Evolutionary conservation across 1,284 basidiomycete genomes (phyloP), one percentile per base, ranked within the genome.

Genomic region (Mycena citricolor): DNA sequence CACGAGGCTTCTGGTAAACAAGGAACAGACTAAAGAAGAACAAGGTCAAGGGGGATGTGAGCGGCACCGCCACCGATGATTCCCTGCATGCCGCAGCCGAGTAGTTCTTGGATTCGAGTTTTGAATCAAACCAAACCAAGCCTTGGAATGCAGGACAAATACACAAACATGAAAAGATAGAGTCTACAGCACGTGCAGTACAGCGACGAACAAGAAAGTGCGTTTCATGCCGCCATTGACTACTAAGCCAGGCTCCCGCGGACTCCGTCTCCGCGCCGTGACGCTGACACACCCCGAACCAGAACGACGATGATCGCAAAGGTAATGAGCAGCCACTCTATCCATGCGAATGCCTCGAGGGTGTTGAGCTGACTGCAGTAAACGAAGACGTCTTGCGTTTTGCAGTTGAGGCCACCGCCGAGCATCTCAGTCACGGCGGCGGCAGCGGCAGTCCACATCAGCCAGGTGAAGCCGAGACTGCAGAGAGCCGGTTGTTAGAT

Each of bases 311-410:
- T 56, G 28, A 83, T 61, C 0, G 72, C 62, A 44, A 83, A 61
- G 1, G 80, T 81, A 13, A 76, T 60, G 26, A 82, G 47, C 22
- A 81, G 68, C 80, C 77, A 82, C 51, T 76, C 71, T n/a, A 79
- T 54, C 80, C 80, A 83, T 10, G 77, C 73, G 51, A 82, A 82
- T 23, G 63, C 80, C 57, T 76, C 71, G 8, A 81, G 61, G 8
- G 81, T 79, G 47, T 81, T 82, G 21, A 84, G 63, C 51, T 84
- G 81, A 32, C 75, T 74, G 55, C 86, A 89, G 51, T 86, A 87
- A 6, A 74, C 65, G 49, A 76, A 73, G n/a, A 62, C 52, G 16
- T 57, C 54, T 51, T 74, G 62, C 8, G 63, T 67, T 23, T 68
- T 69, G 39, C 86, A 89, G 56, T 84, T 79, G 38, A 84, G 58